Conservation (phyloP, 192 early-diverging fungal genomes). For the Chytriomyces confervae region DNA sequence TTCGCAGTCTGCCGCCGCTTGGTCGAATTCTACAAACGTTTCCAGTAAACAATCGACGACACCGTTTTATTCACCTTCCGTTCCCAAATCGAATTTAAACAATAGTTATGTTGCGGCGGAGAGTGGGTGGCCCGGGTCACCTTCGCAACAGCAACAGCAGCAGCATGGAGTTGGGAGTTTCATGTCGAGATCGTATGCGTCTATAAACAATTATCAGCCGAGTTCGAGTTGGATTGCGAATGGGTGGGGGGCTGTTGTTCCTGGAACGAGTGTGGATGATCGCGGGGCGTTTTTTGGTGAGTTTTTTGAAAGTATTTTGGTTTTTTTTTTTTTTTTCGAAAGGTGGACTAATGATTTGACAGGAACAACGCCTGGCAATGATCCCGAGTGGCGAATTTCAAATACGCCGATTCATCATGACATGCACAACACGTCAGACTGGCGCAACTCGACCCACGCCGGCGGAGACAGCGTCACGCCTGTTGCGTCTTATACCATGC, state of each 20-base stretch:
- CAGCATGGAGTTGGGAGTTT: not conserved
- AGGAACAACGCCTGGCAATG: not conserved
- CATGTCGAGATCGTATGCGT: not conserved
- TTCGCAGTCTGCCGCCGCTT: not conserved
- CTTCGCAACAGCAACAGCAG: not conserved
- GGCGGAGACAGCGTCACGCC: not conserved
- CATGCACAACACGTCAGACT: not conserved
- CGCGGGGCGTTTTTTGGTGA: not conserved
- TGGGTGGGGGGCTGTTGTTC: slow-evolving; percentile 24
- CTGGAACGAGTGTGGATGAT: not conserved
- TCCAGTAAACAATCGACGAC: not conserved
- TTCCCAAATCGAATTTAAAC: no score
- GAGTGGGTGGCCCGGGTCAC: not conserved
- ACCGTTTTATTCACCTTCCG: no score
- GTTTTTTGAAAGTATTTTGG: not conserved
- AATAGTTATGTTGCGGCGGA: not conserved
- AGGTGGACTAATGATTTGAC: not conserved
- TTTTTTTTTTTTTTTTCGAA: not conserved
- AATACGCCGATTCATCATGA: not conserved
- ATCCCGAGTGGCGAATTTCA: slow-evolving; percentile 10
- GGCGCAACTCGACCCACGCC: slow-evolving; percentile 14
- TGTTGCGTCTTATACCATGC: not conserved
- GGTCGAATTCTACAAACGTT: not conserved
- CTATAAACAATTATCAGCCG: slow-evolving; percentile 30
- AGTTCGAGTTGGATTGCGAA: slow-evolving; percentile 13